A percentile compares a stretch with the other conserved stretches of the same genome.
phyloP scores from a whole-genome alignment of 1,139 yeast genomes.

The Pichia sp. region DNA sequence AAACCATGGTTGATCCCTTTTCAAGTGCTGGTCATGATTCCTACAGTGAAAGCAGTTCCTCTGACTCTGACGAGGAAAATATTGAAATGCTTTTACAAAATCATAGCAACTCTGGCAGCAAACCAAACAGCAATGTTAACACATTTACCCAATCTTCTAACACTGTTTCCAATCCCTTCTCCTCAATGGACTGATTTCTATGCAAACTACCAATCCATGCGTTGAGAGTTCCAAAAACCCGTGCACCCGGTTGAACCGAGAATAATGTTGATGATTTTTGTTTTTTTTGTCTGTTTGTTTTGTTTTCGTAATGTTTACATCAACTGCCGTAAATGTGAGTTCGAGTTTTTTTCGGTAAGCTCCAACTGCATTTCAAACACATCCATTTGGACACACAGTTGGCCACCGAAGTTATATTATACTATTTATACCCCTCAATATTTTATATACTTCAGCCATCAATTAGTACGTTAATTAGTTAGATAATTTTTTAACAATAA shows the following conservation, averaged over 20 bases:
- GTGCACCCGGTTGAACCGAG: not conserved
- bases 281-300: not conserved
- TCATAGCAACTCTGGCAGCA: conserved; percentile 9
- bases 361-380: not conserved
- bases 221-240: not conserved
- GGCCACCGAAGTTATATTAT: not conserved
- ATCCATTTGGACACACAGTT: not conserved
- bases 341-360: not conserved
- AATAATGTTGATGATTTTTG: not conserved
- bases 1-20: conserved; percentile 4
- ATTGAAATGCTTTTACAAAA: conserved; percentile 25
- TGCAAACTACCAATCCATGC: not conserved
- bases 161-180: not conserved
- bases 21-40: not conserved
- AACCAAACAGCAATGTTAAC: conserved; percentile 1
- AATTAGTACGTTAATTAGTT: not conserved
- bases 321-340: not conserved
- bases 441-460: not conserved
- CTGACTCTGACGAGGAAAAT: conserved; percentile 30
- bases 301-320: not conserved
- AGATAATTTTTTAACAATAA: not conserved
- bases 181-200: not conserved
- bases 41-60: conserved; percentile 13
- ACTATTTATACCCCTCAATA: not conserved
- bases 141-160: not conserved